phyloP scores from a whole-genome alignment of 1,139 yeast genomes.

The Yueomyces sp. region DNA sequence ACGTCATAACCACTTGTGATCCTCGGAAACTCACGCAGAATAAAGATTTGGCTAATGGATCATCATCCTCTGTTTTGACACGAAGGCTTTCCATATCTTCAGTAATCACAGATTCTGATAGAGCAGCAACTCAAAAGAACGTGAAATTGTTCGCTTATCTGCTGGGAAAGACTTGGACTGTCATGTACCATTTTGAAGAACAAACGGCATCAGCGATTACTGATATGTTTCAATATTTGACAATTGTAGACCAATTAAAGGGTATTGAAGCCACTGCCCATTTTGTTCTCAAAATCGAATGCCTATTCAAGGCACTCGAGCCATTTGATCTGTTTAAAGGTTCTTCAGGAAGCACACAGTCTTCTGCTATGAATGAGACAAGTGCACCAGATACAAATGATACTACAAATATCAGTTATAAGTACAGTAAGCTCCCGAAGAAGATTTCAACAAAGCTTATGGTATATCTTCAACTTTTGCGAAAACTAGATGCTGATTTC shows the following conservation, averaged over 20 bases:
- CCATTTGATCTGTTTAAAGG: conserved; percentile 20
- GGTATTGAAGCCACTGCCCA: conserved; percentile 68
- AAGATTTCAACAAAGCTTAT: conserved; percentile 68
- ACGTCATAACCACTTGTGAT: neutral
- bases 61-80: conserved; percentile 13
- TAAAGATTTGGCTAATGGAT: neutral
- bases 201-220: conserved; percentile 85
- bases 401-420: neutral
- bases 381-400: neutral
- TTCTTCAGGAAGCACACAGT: neutral
- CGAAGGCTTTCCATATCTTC: conserved; percentile 4
- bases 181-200: conserved; percentile 81
- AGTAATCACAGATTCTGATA: conserved; percentile 17
- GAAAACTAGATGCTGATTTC: conserved; percentile 36
- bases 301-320: conserved; percentile 69
- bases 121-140: conserved; percentile 44
- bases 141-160: conserved; percentile 45
- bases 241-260: conserved; percentile 56
- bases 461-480: conserved; percentile 61
- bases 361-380: conserved; percentile 1
- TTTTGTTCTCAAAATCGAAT: conserved; percentile 61
- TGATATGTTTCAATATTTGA: conserved; percentile 80
- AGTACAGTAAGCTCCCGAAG: conserved; percentile 43
- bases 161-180: conserved; percentile 78
- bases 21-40: neutral